Evolutionary conservation across 352 stramenopile species (phyloP).

Genomic region (Pythium periplocum): DNA sequence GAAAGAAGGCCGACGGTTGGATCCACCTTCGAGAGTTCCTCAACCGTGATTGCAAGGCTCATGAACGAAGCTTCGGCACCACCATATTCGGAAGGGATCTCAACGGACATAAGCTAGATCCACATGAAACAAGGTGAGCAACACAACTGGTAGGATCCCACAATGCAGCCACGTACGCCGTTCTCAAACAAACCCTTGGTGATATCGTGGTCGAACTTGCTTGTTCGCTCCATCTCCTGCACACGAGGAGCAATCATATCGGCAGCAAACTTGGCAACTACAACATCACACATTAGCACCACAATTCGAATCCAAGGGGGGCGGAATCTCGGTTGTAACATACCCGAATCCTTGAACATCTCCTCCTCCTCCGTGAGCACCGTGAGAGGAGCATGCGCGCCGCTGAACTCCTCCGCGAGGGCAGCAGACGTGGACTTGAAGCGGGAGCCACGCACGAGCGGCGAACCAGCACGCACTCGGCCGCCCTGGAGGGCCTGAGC

Average conservation of each 20-base stretch:
- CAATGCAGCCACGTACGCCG: constrained; percentile 26
- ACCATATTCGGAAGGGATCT: constrained; percentile 92
- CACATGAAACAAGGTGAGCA: background rate
- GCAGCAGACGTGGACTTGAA: constrained; percentile 8
- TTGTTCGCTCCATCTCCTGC: constrained; percentile 89
- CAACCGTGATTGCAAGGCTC: constrained; percentile 92
- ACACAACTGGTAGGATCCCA: no score
- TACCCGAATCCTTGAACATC: constrained; percentile 82
- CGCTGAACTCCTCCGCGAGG: no score
- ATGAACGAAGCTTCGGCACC: constrained; percentile 94
- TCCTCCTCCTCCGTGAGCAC: constrained; percentile 68
- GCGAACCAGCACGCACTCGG: background rate
- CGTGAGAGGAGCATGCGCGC: constrained; percentile 37
- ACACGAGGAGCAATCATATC: constrained; percentile 86
- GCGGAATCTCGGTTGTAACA: constrained; percentile 3
- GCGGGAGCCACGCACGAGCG: constrained; percentile 1
- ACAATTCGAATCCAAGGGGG: no score
- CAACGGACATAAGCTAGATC: constrained; percentile 88
- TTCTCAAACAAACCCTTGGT: constrained; percentile 91
- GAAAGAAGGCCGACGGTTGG: constrained; percentile 92
- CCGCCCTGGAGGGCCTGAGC: constrained; percentile 8
- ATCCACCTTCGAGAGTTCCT: constrained; percentile 96
- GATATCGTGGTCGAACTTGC: constrained; percentile 89
- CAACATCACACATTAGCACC: background rate
- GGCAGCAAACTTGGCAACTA: constrained; percentile 81